Evolutionary conservation across 2,329 filamentous ascomycete genomes (phyloP), one percentile per base, ranked within the genome.

Genomic region (Pseudocercospora cruenta): DNA sequence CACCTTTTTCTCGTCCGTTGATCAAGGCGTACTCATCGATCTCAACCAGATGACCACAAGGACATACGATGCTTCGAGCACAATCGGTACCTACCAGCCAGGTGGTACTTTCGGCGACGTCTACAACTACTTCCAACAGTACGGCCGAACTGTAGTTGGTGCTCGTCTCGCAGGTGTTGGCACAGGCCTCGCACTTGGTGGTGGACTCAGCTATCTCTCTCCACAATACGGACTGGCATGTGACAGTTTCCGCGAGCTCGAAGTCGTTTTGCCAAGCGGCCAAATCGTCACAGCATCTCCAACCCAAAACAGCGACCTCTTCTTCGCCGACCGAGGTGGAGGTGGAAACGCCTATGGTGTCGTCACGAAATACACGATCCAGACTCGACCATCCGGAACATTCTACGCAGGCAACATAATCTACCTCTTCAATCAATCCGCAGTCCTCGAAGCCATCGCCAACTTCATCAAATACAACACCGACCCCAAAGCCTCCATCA

Each of bases 241-340:
- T 7, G 73, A 75, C 58, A 57, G 73, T 16, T 68, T 73, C 4
- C 65, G 72, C 7, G 58, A 72, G 51, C 64, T 67, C 36, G 62
- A 70, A 57, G 68, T 71, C 9, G 68, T 74, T 3, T 63, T 72
- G 4, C 67, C 73, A 24, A 64, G 71, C 21, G 73, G 72, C 51
- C 58, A 54, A 5, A 62, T 72, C 16, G 66, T 75, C 6, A 73
- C 69, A 19, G 70, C 71, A 2, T 83, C 80, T 16, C 71, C 74
- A 3, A 73, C 72, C 1, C 72, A 77, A 6, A 76, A 87, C 65
- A 67, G 79, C 0, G 85, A 88, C 64, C 76, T 89, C 10, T 87
- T 80, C 75, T 79, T 78, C 66, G 85, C 83, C 0, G 80, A 88
- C 3, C 83, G 84, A 60, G 87, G 86, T 10, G 72, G 73, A 14